Evolutionary conservation across 1,139 yeast genomes (phyloP), one percentile per base, ranked within the genome.

Genomic region (Pneumocystis jirovecii): DNA sequence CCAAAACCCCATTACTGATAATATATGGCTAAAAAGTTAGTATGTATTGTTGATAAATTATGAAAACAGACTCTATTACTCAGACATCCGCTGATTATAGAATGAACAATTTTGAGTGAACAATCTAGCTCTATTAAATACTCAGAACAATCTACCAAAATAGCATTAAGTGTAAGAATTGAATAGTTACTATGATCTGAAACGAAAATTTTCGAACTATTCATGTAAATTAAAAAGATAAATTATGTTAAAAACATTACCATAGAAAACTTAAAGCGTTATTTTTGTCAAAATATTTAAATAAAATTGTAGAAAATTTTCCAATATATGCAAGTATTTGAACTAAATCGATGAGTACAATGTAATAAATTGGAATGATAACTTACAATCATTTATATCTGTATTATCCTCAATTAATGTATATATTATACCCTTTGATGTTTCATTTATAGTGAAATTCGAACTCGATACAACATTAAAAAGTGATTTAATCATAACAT

Each of bases 401-500:
- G 86, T 83, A 71, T 86, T 91, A 64, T 84, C 85, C 73, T 88
- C 95, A 65, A 90, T 87, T 67, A 91, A 80, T n/a, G 83, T 79
- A 77, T 89, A 80, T 64, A 91, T 83, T 45, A 85, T 79, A 29
- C 80, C 77, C 74, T 89, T 88, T 15, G 96, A 87, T 1, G 82
- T 76, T 70, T 87, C 93, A 71, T 85, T 85, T 80, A 93, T 81
- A 73, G 85, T 85, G 64, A 79, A 76, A 63, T 97, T 97, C 17
- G 95, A 91, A 71, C 84, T 86, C 63, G 82, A 78, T 61, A 90
- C 89, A 66, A 93, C 95, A 73, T 89, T 96, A 65, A 88, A 79
- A 73, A 93, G 79, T 0, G 96, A 97, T 73, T 85, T 85, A 71
- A 90, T 80, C 87, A 91, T 88, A 0, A 97, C 89, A 12, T 86